A percentile compares a stretch with the other conserved stretches of the same genome.
Conservation (phyloP, 2,329 filamentous ascomycete genomes). For the Ophiostoma sp. region DNA sequence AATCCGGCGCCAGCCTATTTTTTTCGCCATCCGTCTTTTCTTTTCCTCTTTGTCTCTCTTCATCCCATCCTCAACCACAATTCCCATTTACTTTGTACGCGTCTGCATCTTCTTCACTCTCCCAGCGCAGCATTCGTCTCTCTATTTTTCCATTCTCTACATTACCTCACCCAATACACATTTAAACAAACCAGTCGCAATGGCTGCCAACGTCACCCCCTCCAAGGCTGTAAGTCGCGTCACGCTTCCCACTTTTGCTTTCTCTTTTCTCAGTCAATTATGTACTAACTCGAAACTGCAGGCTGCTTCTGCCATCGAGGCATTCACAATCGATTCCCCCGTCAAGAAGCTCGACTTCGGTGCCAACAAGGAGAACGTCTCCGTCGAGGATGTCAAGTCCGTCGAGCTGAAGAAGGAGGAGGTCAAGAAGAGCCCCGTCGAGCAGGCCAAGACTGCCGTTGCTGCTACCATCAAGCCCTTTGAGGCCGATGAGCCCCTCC, state of each 20-base stretch:
- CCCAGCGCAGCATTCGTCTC: not conserved
- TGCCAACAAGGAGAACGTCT: conserved; percentile 75
- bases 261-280: not conserved
- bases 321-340: conserved; percentile 88
- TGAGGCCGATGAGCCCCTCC: conserved; percentile 80
- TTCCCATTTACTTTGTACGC: conserved; percentile 6
- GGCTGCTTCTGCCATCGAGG: conserved; percentile 81
- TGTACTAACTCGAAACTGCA: conserved; percentile 41
- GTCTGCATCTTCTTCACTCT: conserved; percentile 10
- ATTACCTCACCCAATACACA: not conserved
- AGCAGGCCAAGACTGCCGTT: conserved; percentile 39
- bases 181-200: conserved; percentile 40
- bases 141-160: not conserved
- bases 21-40: conserved; percentile 21
- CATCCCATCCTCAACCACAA: conserved; percentile 13
- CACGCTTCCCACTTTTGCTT: conserved; percentile 19
- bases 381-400: conserved; percentile 43
- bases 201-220: conserved; percentile 54
- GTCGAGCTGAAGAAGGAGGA: conserved; percentile 48
- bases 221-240: conserved; percentile 33
- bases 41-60: conserved; percentile 11
- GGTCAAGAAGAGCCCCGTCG: conserved; percentile 48
- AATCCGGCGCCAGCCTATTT: conserved; percentile 23
- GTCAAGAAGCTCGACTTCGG: conserved; percentile 83
- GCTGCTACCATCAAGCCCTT: conserved; percentile 56